Base-by-base conservation (phyloP, 768 basidiomycete species). In the Auricularia auricula-judae region DNA sequence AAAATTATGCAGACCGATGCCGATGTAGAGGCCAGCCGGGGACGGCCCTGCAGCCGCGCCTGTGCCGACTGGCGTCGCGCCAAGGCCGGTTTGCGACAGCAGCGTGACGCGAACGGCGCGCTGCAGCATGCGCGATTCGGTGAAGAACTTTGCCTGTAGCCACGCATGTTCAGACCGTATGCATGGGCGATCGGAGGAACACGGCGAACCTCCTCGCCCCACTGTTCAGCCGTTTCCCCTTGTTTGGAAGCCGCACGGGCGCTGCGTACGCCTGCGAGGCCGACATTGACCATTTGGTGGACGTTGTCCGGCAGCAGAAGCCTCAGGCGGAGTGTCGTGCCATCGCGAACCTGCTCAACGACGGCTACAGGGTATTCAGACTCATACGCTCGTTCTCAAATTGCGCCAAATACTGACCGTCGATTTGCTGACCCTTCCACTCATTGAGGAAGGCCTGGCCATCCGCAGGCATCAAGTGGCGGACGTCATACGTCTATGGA, bases 301-400 rank as follows among this genome's bases (percentile, higher is more conserved):
- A 90, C 86, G 11, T 87, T 89, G 54, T 91, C 86, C 18, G 93
- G 89, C 79, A 98, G 84, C 64, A 97, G 78, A 59, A 98, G 82
- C 61, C 97, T 87, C 60, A 89, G 85, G 23, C 96, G 88, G 36
- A 98, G 76, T 35, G 92, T 95, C 23, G 91, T 88, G 61, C 94
- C 96, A 72, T 98, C 95, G 61, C 90, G 84, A 62, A 98, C 93
- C 72, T 90, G 87, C 76, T 99, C 96, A 65, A 98, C 91, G 66
- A 98, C 83, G 60, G 89, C 94, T 95, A 43, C 44, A n/a, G 43
- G 3, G 2, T 7, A 42, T 8, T 42, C 39, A 42, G 39, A 42
- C 39, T 8, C 39, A 42, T 42, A 4, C 3, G 12, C 67, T 43
- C 21, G 59, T 53, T 70, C 21, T 70, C 65, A 36, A 54, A 47